phyloP scores from a whole-genome alignment of 148 eudicot genomes.

The Cornus kousa region DNA sequence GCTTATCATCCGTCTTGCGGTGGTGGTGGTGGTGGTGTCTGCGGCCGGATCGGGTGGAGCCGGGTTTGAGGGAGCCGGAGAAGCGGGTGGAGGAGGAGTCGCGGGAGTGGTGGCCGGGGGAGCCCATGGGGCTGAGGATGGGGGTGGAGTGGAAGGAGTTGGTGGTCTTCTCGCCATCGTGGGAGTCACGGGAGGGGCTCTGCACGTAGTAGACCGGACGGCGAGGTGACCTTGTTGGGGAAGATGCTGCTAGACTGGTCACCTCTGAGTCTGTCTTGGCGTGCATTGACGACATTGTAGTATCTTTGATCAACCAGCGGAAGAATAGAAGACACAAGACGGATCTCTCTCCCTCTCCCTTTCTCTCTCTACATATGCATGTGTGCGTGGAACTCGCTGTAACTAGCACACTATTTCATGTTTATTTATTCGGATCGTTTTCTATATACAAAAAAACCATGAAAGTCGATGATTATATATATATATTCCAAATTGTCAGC shows the following conservation, averaged over 20 bases:
- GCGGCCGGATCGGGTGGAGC: conserved; percentile 32
- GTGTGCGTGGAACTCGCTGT: too few relatives aligned
- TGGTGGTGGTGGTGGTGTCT: conserved; percentile 19
- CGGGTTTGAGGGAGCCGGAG: conserved; percentile 66
- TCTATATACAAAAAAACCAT: too few relatives aligned
- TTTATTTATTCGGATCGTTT: too few relatives aligned
- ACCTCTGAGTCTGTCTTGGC: conserved; percentile 81
- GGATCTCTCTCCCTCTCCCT: too few relatives aligned
- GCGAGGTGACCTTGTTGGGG: conserved; percentile 58
- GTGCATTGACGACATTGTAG: conserved; percentile 54
- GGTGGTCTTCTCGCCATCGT: conserved; percentile 75
- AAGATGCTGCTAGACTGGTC: conserved; percentile 66
- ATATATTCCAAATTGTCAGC: too few relatives aligned
- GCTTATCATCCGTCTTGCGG: conserved; percentile 16
- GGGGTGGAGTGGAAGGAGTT: conserved; percentile 86
- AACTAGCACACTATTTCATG: too few relatives aligned
- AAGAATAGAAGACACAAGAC: too few relatives aligned
- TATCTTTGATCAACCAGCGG: background rate
- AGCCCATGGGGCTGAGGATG: conserved; percentile 69
- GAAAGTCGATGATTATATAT: too few relatives aligned
- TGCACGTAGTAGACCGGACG: conserved; percentile 84
- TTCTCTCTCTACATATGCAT: too few relatives aligned
- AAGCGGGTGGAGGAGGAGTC: conserved; percentile 83
- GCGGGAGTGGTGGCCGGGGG: conserved; percentile 82
- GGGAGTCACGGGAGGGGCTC: conserved; percentile 85